Evolutionary conservation across 2,329 filamentous ascomycete species (phyloP), one percentile per base, ranked within the genome.

Genomic region (Ophiosphaerella korrae): DNA sequence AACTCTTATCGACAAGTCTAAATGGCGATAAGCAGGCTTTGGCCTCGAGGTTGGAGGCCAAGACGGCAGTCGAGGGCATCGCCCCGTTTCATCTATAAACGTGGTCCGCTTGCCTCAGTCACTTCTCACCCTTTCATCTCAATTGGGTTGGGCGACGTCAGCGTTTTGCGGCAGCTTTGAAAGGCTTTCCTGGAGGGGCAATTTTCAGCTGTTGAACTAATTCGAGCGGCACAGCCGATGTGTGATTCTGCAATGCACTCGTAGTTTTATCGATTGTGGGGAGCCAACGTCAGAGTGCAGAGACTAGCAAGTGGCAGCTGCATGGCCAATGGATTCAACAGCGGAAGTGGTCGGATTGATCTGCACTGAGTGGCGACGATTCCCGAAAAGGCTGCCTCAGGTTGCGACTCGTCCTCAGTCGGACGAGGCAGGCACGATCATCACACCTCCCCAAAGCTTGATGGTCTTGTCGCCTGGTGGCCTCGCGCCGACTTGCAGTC

Each of bases 101-200:
- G 49, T 51, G 49, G 48, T 42, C 40, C 21, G 26, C 38, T 24
- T 49, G 14, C 29, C 37, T 38, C 45, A 46, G 43, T 58, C 52
- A 33, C 45, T 48, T 48, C 45, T 43, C 9, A 31, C 50, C 53
- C 55, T 53, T 52, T 59, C 53, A 57, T 61, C 56, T 61, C 53
- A 36, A 41, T 38, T 29, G 7, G 16, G 36, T 45, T 24, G 37
- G 48, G 45, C 52, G 40, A 44, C 44, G 16, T 40, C 33, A 39
- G 38, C 26, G 26, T 45, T 26, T 34, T 46, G 42, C 31, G 42
- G 16, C 7, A 26, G n/a, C n/a, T 41, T n/a, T 14, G 42, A 26
- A 14, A 26, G n/a, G 11, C 31, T n/a, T 14, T 24, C 31, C 29
- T 14, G 24, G 5, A 41, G 38, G 16, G 14, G 16, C 12, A 31